Percentiles rank a stretch among this genome's conserved stretches.
phyloP scores from a whole-genome alignment of 2,329 filamentous ascomycete species.

The Verticillium dahliae region DNA sequence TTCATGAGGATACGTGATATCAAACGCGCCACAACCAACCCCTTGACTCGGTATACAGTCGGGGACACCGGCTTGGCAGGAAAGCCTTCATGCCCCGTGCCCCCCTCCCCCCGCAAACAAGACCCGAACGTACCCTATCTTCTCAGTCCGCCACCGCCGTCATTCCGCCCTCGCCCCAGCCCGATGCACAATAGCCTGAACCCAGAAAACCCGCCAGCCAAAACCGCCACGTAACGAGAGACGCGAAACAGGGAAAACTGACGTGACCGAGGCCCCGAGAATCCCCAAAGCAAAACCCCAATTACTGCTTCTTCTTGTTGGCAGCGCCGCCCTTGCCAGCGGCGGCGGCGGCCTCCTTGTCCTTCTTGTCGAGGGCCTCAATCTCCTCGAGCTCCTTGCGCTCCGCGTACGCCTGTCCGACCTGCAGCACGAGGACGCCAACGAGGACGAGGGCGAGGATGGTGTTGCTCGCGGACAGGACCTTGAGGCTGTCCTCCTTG shows the following conservation, averaged over 20 bases:
- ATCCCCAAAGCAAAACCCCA: too few species aligned
- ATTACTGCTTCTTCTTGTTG: constrained; percentile 13
- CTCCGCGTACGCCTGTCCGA: constrained; percentile 98
- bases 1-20: constrained; percentile 4
- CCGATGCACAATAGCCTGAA: neutral
- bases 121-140: neutral
- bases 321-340: constrained; percentile 1
- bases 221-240: too few species aligned
- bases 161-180: neutral
- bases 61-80: constrained; percentile 55
- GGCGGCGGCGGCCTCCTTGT: constrained; percentile 10
- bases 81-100: neutral
- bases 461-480: constrained; percentile 90
- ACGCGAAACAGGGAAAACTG: too few species aligned
- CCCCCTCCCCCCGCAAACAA: neutral
- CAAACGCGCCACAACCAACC: neutral
- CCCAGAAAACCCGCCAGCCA: too few species aligned
- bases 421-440: constrained; percentile 87
- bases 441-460: constrained; percentile 90
- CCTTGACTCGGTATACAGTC: constrained; percentile 26
- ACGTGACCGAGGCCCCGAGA: too few species aligned
- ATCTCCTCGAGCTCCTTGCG: constrained; percentile 81
- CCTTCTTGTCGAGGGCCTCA: constrained; percentile 52
- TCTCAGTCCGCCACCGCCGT: neutral
- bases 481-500: constrained; percentile 83